A percentile compares a stretch with the other conserved stretches of the same genome.
phyloP scores from a whole-genome alignment of 108 stramenopile species.

The Skeletonema costatum region DNA sequence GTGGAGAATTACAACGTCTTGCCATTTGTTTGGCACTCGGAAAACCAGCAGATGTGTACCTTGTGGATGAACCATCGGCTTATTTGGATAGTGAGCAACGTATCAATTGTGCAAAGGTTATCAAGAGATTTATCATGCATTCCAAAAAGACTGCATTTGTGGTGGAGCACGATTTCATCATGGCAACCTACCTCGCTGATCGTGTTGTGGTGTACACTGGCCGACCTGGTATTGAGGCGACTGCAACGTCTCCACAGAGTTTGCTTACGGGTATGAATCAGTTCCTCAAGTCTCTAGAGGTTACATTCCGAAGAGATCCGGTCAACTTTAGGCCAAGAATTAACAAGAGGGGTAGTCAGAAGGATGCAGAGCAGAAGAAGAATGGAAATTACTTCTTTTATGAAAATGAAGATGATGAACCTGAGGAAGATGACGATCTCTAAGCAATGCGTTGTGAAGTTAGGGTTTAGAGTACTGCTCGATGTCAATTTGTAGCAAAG shows the following conservation, averaged over 20 bases:
- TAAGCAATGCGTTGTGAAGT: not conserved
- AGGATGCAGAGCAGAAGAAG: conserved; percentile 97
- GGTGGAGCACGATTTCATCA: conserved; percentile 99
- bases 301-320: conserved; percentile 99
- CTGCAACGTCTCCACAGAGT: conserved; percentile 94
- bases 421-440: conserved; percentile 65
- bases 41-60: conserved; percentile 96
- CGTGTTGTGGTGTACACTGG: conserved; percentile 97
- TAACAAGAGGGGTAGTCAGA: conserved; percentile 93
- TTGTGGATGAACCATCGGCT: conserved; percentile 99
- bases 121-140: conserved; percentile 99
- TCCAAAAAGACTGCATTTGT: conserved; percentile 98
- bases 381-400: conserved; percentile 98
- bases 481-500: not conserved
- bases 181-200: conserved; percentile 99
- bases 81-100: conserved; percentile 99
- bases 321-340: conserved; percentile 97
- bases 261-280: conserved; percentile 97
- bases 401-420: conserved; percentile 72
- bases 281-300: conserved; percentile 94
- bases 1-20: conserved; percentile 98
- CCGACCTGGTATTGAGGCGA: conserved; percentile 94
- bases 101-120: conserved; percentile 98
- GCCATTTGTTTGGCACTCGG: conserved; percentile 96
- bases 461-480: not conserved